Evolutionary conservation across 257 asterid genomes (phyloP), one percentile per base, ranked within the genome.

Genomic region (Fraxinus americana): DNA sequence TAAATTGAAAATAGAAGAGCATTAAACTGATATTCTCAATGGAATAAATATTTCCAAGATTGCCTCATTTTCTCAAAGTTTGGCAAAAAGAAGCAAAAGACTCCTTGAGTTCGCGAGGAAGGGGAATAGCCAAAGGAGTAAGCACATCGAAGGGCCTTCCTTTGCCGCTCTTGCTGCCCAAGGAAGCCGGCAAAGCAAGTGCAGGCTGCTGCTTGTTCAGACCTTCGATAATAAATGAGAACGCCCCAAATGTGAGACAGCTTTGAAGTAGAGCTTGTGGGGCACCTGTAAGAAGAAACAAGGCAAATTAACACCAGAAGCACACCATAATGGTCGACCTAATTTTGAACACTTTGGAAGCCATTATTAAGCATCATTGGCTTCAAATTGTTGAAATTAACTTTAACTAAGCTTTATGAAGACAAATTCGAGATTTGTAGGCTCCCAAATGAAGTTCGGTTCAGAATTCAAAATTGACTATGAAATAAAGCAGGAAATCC

Each of bases 181-280:
- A 30, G 27, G 87, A 71, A 41, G 81, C 73, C 36, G 94, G 77
- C 71, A 77, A 82, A 29, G 99, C 99, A 80, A 93, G 90, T 10
- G 98, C 99, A 1, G 97, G 90, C 72, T 90, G 97, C 82, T 85
- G 97, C 83, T 91, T 91, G 95, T 95, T 93, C 36, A 93, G 89
- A 59, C 96, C 97, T 83, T 95, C 99, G 1, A 95, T 86, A 83
- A 93, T 83, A 77, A 93, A 96, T 2, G 97, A 96, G 91, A 96
- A 93, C 17, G 98, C 98, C 71, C 98, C 99, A 74, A 93, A 92
- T 7, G 98, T 96, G 74, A 93, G 81, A 78, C 99, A 96, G 84
- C 92, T 92, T 78, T 96, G 98, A 43, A 96, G 88, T 59, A 96
- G 91, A 79, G 97, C 97, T 82, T 96, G 97, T 0, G 99, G 99